phyloP scores from a whole-genome alignment of 768 basidiomycete species.

The Leccinellum albellum region DNA sequence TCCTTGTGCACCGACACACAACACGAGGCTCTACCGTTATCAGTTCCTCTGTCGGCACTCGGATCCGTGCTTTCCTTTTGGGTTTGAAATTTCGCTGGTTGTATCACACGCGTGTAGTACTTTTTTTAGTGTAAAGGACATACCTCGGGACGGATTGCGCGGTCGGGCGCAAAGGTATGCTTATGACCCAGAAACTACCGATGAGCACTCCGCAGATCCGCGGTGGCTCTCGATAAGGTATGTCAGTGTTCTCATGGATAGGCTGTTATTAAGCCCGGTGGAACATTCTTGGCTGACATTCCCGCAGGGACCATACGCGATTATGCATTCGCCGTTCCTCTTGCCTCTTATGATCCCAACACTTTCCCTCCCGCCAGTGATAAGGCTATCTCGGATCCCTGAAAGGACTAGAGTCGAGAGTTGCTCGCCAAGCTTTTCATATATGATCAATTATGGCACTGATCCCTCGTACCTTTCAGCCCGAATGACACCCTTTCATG shows the following conservation, averaged over 20 bases:
- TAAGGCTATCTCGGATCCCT: slow-evolving; percentile 29
- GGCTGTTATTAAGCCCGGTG: slow-evolving; percentile 15
- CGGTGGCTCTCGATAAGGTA: slow-evolving; percentile 21
- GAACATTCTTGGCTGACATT: slow-evolving; percentile 16
- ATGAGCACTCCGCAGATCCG: slow-evolving; percentile 28
- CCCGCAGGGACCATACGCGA: slow-evolving; percentile 19
- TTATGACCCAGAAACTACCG: not conserved
- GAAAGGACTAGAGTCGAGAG: slow-evolving; percentile 24
- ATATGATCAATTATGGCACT: slow-evolving; percentile 15
- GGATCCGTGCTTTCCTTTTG: slow-evolving; percentile 6
- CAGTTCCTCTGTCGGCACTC: slow-evolving; percentile 3
- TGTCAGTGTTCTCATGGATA: slow-evolving; percentile 24
- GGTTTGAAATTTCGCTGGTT: not conserved
- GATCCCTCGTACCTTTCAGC: slow-evolving; percentile 21
- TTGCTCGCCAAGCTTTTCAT: slow-evolving; percentile 18
- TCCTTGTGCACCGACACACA: not conserved
- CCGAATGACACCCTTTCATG: slow-evolving; percentile 6
- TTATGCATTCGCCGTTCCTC: slow-evolving; percentile 23
- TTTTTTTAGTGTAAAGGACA: not conserved
- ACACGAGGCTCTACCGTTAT: slow-evolving; percentile 8
- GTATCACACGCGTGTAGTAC: not conserved
- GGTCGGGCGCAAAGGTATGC: slow-evolving; percentile 4
- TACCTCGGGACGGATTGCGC: slow-evolving; percentile 13
- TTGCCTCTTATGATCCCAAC: slow-evolving; percentile 20
- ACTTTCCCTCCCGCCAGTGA: slow-evolving; percentile 17